phyloP scores from a whole-genome alignment of 164 flowering plant genomes.

The Liriodendron chinense region DNA sequence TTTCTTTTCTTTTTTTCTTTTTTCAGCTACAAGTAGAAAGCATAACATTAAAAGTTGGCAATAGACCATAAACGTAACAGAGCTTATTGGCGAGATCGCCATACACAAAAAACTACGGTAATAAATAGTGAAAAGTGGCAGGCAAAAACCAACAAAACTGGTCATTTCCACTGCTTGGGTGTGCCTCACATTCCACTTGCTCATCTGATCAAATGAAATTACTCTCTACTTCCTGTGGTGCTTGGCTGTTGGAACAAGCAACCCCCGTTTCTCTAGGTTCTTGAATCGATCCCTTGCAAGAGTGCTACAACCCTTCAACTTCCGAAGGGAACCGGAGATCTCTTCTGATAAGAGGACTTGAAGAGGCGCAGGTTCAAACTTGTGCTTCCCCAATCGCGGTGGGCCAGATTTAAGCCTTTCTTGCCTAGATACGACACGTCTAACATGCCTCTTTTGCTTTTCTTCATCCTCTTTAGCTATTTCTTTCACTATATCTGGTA shows the following conservation, averaged over 20 bases:
- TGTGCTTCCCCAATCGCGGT: slow-evolving; percentile 92
- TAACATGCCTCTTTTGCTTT: slow-evolving; percentile 58
- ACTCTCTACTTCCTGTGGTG: slow-evolving; percentile 31
- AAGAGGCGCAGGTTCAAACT: slow-evolving; percentile 88
- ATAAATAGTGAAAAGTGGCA: no score
- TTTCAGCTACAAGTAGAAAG: no score
- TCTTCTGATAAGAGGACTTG: slow-evolving; percentile 93
- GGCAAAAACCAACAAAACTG: no score
- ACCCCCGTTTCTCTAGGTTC: slow-evolving; percentile 89
- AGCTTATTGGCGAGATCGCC: no score
- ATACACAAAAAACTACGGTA: no score
- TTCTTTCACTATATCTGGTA: slow-evolving; percentile 76
- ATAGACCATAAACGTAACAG: no score
- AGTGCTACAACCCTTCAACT: slow-evolving; percentile 93
- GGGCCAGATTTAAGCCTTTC: slow-evolving; percentile 74
- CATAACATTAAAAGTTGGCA: no score
- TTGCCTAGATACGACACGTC: slow-evolving; percentile 67
- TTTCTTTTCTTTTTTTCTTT: no score
- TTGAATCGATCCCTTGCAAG: slow-evolving; percentile 89
- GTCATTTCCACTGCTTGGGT: no score
- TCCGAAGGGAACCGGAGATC: slow-evolving; percentile 82
- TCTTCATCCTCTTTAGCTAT: slow-evolving; percentile 87
- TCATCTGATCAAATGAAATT: slow-evolving; percentile 1
- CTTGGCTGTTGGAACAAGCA: slow-evolving; percentile 61
- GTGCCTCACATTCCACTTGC: no score